Base-by-base conservation (phyloP, 768 basidiomycete genomes). In the Suillus occidentalis region DNA sequence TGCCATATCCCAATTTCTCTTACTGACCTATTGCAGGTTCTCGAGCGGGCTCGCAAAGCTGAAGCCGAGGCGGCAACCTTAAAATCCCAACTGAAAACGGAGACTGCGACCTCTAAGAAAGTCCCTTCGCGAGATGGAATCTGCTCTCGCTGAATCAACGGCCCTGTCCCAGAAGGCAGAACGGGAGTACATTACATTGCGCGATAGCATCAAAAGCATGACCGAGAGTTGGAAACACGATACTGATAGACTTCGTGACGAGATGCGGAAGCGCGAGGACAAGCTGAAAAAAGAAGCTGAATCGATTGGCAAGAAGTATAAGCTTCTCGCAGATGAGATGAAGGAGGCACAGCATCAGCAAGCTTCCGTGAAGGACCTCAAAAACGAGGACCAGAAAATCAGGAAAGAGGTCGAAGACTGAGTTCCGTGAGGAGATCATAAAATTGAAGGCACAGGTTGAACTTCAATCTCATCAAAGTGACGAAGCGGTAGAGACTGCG, bases 1-100 rank as follows among this genome's bases (percentile, higher is more conserved):
- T 60, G 3, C 31, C 20, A 22, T 59, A 39, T 43, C 6, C 18
- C 34, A 42, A 53, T n/a, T 18, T 47, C 18, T 39, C 64, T 65
- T 39, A 6, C 28, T 37, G 28, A 42, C 66, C 47, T 22, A 40
- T 12, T 2, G 16, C 60, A 90, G 89, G 87, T 92, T 16, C 83
- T 95, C 39, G 91, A 92, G 68, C 87, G 94, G 6, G 94, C 94
- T 20, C 86, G 94, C 49, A 91, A 92, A 71, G 94, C 94, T 5
- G 94, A 96, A 74, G 82, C 87, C 0, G 90, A 94, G 71, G 87
- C 90, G 3, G 74, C 85, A 5, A 69, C 83, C 22, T 80, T 95
- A 9, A 93, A 90, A 75, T 70, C 83, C 3, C 88, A 90, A 67
- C 84, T 94, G 68, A 93, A 94, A 76, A 77, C 82, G 18, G 91